Percentiles rank a stretch among this genome's conserved stretches.
phyloP scores from a whole-genome alignment of 179 eudicot genomes.

The Vitellaria paradoxa region DNA sequence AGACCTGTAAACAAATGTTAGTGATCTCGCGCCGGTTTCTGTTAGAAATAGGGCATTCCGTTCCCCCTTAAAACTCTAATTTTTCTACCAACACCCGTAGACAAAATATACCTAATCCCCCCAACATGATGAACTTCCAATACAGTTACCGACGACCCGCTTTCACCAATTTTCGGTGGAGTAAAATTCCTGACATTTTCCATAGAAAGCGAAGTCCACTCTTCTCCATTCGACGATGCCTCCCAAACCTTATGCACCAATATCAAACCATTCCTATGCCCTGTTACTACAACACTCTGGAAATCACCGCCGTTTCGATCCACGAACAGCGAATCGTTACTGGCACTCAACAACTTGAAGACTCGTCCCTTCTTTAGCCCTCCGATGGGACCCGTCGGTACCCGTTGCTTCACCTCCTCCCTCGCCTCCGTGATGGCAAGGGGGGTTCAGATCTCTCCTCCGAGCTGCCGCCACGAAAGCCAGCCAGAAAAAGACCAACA shows the following conservation, averaged over 20 bases:
- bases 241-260: conserved; percentile 82
- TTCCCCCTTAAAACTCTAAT: conserved; percentile 69
- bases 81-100: conserved; percentile 53
- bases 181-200: conserved; percentile 37
- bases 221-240: conserved; percentile 39
- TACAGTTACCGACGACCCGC: conserved; percentile 38
- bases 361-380: conserved; percentile 15
- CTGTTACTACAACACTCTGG: conserved; percentile 70
- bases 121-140: conserved; percentile 86
- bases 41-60: conserved; percentile 60
- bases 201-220: conserved; percentile 46
- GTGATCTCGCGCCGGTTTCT: no score
- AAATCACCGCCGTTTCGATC: conserved; percentile 18
- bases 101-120: conserved; percentile 68
- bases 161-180: conserved; percentile 26
- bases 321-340: conserved; percentile 14
- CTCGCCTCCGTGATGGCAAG: conserved; percentile 75
- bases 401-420: conserved; percentile 40
- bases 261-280: conserved; percentile 68
- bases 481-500: conserved; percentile 96
- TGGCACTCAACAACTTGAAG: conserved; percentile 5
- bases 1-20: no score
- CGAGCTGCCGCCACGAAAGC: conserved; percentile 95
- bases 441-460: conserved; percentile 94
- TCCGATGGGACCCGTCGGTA: conserved; percentile 19